Conservation (phyloP, 1,139 yeast genomes). For the Arxiozyma slooffiae region DNA sequence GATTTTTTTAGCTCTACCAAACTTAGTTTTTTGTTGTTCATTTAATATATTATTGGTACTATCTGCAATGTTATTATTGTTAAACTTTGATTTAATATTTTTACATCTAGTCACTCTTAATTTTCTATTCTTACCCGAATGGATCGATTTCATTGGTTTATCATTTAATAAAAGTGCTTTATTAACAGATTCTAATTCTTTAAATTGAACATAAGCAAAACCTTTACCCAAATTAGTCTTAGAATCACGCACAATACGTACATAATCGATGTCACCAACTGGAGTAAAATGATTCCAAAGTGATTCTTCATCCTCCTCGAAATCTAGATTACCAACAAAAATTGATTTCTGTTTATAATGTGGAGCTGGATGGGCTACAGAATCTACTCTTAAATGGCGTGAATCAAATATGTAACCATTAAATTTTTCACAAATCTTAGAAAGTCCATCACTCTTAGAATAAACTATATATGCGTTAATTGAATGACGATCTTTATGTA, state of each 20-base stretch:
- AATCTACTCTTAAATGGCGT: constrained; percentile 82
- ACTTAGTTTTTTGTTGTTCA: constrained; percentile 60
- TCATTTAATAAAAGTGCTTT: constrained; percentile 74
- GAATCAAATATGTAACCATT: constrained; percentile 63
- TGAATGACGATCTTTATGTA: constrained; percentile 69
- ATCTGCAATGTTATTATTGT: constrained; percentile 15
- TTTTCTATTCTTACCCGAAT: constrained; percentile 26
- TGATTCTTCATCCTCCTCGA: constrained; percentile 83
- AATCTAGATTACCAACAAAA: constrained; percentile 89
- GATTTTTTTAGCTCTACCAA: constrained; percentile 68
- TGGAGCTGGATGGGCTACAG: constrained; percentile 79
- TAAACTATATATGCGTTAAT: constrained; percentile 85
- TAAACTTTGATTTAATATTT: constrained; percentile 35
- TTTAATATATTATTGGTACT: constrained; percentile 31
- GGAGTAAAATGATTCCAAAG: constrained; percentile 73
- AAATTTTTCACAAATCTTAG: constrained; percentile 35
- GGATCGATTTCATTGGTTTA: constrained; percentile 42
- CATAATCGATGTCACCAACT: constrained; percentile 73
- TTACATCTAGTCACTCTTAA: constrained; percentile 76
- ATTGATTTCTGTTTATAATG: constrained; percentile 78
- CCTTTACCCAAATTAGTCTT: constrained; percentile 96
- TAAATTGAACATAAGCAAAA: constrained; percentile 89
- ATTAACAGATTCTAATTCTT: constrained; percentile 68
- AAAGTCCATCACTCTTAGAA: constrained; percentile 41
- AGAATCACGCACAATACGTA: constrained; percentile 81